A percentile compares a stretch with the other conserved stretches of the same genome.
Conservation (phyloP, 495 filamentous ascomycete species). For the Aspergillus panamensis region DNA sequence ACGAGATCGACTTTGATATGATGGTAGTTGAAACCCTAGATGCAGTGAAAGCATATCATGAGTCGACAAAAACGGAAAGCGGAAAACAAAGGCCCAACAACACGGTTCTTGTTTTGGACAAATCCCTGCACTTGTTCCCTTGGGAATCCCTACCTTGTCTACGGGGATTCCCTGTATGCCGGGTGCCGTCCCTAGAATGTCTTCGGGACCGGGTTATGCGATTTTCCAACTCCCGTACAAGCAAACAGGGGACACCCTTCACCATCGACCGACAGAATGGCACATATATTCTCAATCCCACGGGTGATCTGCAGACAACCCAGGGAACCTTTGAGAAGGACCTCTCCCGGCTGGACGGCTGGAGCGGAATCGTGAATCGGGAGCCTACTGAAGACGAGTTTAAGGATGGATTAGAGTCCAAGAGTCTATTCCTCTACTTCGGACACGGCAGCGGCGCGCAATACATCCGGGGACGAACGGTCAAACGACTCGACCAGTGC, state of each 20-base stretch:
- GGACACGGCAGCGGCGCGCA: conserved; percentile 95
- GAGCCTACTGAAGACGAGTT: conserved; percentile 77
- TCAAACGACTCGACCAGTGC: conserved; percentile 71
- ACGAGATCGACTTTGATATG: conserved; percentile 93
- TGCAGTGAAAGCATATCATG: conserved; percentile 74
- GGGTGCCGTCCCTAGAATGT: conserved; percentile 78
- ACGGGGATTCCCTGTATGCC: conserved; percentile 70
- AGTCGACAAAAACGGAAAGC: conserved; percentile 43
- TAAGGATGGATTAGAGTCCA: conserved; percentile 53
- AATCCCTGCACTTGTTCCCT: conserved; percentile 81
- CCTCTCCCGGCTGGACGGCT: conserved; percentile 54
- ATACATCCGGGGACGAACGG: conserved; percentile 76
- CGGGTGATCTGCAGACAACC: conserved; percentile 75
- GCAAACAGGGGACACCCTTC: conserved; percentile 26
- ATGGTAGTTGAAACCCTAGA: conserved; percentile 82
- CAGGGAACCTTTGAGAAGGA: conserved; percentile 65
- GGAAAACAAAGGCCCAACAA: conserved; percentile 68
- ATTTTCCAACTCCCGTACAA: conserved; percentile 36
- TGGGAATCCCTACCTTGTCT: conserved; percentile 95
- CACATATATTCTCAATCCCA: conserved; percentile 84
- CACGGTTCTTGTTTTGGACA: conserved; percentile 91
- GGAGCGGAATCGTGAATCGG: conserved; percentile 62
- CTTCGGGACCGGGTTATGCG: conserved; percentile 65
- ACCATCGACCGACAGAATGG: conserved; percentile 59
- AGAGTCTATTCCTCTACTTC: conserved; percentile 82